Evolutionary conservation across 2,329 filamentous ascomycete genomes (phyloP).

Genomic region (Monosporascus sp.): DNA sequence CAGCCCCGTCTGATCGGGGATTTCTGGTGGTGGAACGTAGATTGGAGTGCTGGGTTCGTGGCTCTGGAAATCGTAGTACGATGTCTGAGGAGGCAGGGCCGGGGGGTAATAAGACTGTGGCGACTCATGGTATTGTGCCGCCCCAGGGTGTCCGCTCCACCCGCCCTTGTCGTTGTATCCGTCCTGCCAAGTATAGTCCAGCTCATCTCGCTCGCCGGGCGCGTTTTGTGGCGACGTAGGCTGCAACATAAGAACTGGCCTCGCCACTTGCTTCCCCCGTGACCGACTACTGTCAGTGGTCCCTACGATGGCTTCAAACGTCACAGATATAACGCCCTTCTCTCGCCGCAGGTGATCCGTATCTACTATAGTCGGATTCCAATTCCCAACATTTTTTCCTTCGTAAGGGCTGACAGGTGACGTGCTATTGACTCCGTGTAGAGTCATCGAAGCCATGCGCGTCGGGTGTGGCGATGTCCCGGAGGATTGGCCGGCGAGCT

Average conservation of each 20-base stretch:
- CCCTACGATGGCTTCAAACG: constrained; percentile 83
- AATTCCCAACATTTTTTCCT: constrained; percentile 43
- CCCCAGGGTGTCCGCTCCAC: constrained; percentile 16
- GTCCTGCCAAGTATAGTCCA: constrained; percentile 27
- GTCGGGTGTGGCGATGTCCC: constrained; percentile 34
- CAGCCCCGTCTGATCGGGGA: constrained; percentile 55
- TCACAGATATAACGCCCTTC: constrained; percentile 83
- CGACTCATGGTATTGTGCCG: constrained; percentile 11
- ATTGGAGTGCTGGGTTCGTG: constrained; percentile 35
- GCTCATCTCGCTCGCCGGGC: constrained; percentile 12
- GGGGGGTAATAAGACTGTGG: constrained; percentile 22
- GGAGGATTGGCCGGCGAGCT: constrained; percentile 57
- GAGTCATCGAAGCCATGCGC: constrained; percentile 33
- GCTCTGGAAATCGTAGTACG: constrained; percentile 27
- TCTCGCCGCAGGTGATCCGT: constrained; percentile 81
- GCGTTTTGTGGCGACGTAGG: constrained; percentile 13
- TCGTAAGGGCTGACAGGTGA: constrained; percentile 28
- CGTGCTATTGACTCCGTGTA: constrained; percentile 25
- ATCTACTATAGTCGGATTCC: constrained; percentile 70
- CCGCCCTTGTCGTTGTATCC: constrained; percentile 22
- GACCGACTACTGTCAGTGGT: constrained; percentile 63
- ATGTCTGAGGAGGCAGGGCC: constrained; percentile 24
- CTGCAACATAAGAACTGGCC: constrained; percentile 16
- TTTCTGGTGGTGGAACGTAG: constrained; percentile 55
- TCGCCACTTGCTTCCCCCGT: constrained; percentile 21